Evolutionary conservation across 2,329 filamentous ascomycete species (phyloP), one percentile per base, ranked within the genome.

Genomic region (Aspergillus eucalypticola): DNA sequence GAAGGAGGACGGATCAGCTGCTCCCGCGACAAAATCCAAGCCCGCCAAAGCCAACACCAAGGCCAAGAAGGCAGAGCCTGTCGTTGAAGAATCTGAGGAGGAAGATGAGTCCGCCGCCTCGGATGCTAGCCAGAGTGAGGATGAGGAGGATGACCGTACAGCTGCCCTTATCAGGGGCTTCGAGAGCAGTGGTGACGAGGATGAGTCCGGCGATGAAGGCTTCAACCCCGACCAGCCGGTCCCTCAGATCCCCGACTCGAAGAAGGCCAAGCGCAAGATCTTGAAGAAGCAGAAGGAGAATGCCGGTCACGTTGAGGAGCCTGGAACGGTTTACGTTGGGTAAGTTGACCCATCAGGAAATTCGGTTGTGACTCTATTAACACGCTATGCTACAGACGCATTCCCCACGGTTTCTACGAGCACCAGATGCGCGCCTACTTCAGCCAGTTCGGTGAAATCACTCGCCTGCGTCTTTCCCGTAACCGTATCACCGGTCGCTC

Each of bases 371-470:
- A 10, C 29, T 38, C 32, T 56, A 50, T 61, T 71, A 60, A 69
- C 66, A 54, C 61, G 27, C 55, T 46, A 42, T 64, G 54, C 58
- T 25, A 42, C 59, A 85, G 84, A 58, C 91, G 92, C 66, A 89
- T 96, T 61, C 93, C 93, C 41, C 91, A 95, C 79, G 91, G 95
- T 79, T 99, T 99, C 86, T 98, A 94, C 83, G 95, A 99, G 80
- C 86, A 92, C 71, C 90, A 98, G 79, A 96, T 99, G 90, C 88
- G 87, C 69, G 87, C 88, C 66, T 99, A 98, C 82, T 96, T 98
- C 74, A 86, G 88, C 57, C 95, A 99, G 77, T 99, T 99, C 68
- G 95, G 95, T 67, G 82, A 86, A 13, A 92, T 99, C 69, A 86
- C 82, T 55, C 87, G 82, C 58, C 83, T 97, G 59, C 88, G 94